These are phyloP conservation scores for Oidiodendron maius DNA, from an alignment of 495 filamentous ascomycete genomes.

Conservation along the genomic window DNA sequence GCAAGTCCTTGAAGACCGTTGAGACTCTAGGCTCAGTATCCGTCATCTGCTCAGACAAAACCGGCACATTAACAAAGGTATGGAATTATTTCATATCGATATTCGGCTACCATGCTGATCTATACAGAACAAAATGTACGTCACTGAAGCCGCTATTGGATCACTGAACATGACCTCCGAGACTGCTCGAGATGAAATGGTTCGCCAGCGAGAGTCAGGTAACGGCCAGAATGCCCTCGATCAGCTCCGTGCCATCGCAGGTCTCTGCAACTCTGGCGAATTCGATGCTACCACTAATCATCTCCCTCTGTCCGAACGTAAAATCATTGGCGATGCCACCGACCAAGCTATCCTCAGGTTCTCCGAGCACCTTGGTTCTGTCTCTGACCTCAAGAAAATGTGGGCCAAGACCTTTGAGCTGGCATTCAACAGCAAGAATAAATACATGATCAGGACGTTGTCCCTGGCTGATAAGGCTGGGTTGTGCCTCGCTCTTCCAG, in stretches of 20 bases:
- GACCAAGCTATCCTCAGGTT: slow-evolving; percentile 66
- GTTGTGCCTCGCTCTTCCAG: slow-evolving; percentile 27
- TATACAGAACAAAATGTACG: slow-evolving; percentile 50
- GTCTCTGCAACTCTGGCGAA: slow-evolving; percentile 62
- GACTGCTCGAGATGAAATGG: slow-evolving; percentile 30
- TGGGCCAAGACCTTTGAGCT: slow-evolving; percentile 57
- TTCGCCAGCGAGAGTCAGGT: slow-evolving; percentile 8
- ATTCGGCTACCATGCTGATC: not conserved
- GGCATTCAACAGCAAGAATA: slow-evolving; percentile 74
- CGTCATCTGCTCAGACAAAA: slow-evolving; percentile 52
- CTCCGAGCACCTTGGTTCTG: slow-evolving; percentile 46
- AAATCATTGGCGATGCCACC: slow-evolving; percentile 64
- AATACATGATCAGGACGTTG: slow-evolving; percentile 56
- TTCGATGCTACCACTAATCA: slow-evolving; percentile 55
- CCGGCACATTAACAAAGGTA: slow-evolving; percentile 24
- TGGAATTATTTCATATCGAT: not conserved
- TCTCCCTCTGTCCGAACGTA: slow-evolving; percentile 44
- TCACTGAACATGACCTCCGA: slow-evolving; percentile 30
- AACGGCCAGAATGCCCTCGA: slow-evolving; percentile 23
- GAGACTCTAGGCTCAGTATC: slow-evolving; percentile 62
- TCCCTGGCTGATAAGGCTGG: slow-evolving; percentile 28
- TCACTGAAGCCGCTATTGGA: slow-evolving; percentile 45
- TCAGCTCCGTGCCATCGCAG: slow-evolving; percentile 41
- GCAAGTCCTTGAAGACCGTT: slow-evolving; percentile 29
- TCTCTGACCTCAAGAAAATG: slow-evolving; percentile 37